Conservation (phyloP, 495 filamentous ascomycete species). For the Bombardia bombarda region DNA sequence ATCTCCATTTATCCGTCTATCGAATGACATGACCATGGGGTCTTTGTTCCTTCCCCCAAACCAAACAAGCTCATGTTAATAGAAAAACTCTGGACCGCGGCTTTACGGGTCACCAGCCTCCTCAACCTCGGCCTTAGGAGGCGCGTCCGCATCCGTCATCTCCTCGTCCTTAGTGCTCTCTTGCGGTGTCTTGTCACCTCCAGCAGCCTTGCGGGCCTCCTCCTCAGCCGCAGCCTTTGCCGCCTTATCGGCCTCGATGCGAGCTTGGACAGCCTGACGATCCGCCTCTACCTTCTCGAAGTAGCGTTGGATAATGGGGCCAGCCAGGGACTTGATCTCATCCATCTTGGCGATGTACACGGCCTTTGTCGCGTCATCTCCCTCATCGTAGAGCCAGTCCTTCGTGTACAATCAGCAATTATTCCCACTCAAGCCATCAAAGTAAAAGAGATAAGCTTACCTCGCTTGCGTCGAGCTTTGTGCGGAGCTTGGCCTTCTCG, state of each 20-base stretch:
- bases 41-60: too few species aligned
- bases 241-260: slow-evolving; percentile 73
- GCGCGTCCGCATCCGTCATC: slow-evolving; percentile 48
- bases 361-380: slow-evolving; percentile 90
- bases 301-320: slow-evolving; percentile 89
- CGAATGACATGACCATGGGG: neutral
- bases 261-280: slow-evolving; percentile 66
- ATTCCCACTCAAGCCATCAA: too few species aligned
- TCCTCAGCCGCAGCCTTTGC: slow-evolving; percentile 70
- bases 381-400: slow-evolving; percentile 99
- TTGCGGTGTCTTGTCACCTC: slow-evolving; percentile 33
- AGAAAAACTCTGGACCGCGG: slow-evolving; percentile 1
- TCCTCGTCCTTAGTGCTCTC: slow-evolving; percentile 39
- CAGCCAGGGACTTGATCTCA: slow-evolving; percentile 83
- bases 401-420: too few species aligned
- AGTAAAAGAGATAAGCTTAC: slow-evolving; percentile 57
- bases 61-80: slow-evolving; percentile 2
- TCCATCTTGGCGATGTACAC: slow-evolving; percentile 91
- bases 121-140: slow-evolving; percentile 36
- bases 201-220: slow-evolving; percentile 44
- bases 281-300: slow-evolving; percentile 90
- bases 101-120: slow-evolving; percentile 21
- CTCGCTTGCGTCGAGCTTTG: slow-evolving; percentile 75
- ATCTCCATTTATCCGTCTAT: neutral
- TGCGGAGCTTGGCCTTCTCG: slow-evolving; percentile 77